Base-by-base conservation (phyloP, 495 filamentous ascomycete species). In the Durotheca rogersii region DNA sequence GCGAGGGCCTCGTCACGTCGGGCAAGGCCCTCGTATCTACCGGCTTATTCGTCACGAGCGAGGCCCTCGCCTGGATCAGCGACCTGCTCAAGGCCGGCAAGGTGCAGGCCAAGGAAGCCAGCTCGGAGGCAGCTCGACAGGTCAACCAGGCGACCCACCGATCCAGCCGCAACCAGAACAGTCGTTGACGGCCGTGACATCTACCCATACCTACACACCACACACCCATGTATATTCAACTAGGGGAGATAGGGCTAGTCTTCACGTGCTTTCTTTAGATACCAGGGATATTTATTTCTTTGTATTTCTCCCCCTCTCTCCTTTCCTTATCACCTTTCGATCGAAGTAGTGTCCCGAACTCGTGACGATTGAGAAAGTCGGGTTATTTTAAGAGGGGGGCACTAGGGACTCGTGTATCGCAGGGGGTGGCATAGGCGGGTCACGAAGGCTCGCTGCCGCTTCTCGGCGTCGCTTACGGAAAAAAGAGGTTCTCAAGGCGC, bases 11-110 rank as follows among this genome's bases (percentile, higher is more conserved):
- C 32, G 68, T 87, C 18, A 81, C 83, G 9, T 79, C 75, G 30
- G 80, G 81, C 54, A 91, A 89, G 77, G 90, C 91, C 2, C 65
- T 85, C 10, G 69, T 95, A 54, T 83, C 82, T 35, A 89, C 88
- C 11, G 77, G 84, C 9, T 67, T 96, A 43, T 75, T 88, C 25
- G 72, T 96, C 43, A 81, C 81, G 18, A 74, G 74, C 41, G 88
- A 92, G 67, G 77, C 79, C 15, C 68, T 88, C 50, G 68, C 67
- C 18, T 83, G 74, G 73, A 32, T 88, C 29, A 75, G 71, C 62
- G 69, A 69, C 21, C 76, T 77, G 50, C 55, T 90, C 18, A 71
- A 74, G 49, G 67, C 67, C 31, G 80, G 81, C 69, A 87, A 86
- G 67, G 74, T 77, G 17, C 74, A 88, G 60, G 74, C 71, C 25